Evolutionary conservation across 805 yeast species (phyloP).

Genomic region (Zygotorulaspora chibaensis): DNA sequence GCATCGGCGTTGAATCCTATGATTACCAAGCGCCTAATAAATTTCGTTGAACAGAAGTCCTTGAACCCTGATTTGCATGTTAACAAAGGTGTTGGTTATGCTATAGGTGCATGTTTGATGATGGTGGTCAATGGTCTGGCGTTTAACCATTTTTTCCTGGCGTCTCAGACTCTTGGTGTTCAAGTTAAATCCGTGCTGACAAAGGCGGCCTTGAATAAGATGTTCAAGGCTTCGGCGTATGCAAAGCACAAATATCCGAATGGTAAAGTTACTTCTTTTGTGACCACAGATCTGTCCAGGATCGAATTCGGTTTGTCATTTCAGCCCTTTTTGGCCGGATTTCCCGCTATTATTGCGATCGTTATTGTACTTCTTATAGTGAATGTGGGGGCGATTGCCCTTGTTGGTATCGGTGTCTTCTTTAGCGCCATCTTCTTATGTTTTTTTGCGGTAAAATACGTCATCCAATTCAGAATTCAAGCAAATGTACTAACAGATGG

Average conservation of each 20-base stretch:
- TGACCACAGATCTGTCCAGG: constrained; percentile 79
- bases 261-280: constrained; percentile 68
- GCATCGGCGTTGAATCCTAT: constrained; percentile 57
- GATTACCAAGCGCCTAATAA: constrained; percentile 58
- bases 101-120: constrained; percentile 62
- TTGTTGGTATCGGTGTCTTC: constrained; percentile 62
- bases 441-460: constrained; percentile 44
- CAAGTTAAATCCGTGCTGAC: constrained; percentile 67
- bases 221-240: constrained; percentile 54
- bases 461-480: constrained; percentile 52
- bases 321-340: constrained; percentile 57
- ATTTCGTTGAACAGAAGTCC: constrained; percentile 53
- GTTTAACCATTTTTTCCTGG: constrained; percentile 62
- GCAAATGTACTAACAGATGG: constrained; percentile 66
- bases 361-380: constrained; percentile 59
- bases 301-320: constrained; percentile 72
- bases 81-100: constrained; percentile 69
- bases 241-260: constrained; percentile 59
- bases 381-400: constrained; percentile 67
- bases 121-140: constrained; percentile 45
- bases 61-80: constrained; percentile 39
- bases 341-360: constrained; percentile 61
- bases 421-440: constrained; percentile 41
- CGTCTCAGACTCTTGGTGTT: constrained; percentile 61
- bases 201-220: constrained; percentile 63